Evolutionary conservation across 2,329 filamentous ascomycete species (phyloP), one percentile per base, ranked within the genome.

Genomic region (Ophiostoma sp.): DNA sequence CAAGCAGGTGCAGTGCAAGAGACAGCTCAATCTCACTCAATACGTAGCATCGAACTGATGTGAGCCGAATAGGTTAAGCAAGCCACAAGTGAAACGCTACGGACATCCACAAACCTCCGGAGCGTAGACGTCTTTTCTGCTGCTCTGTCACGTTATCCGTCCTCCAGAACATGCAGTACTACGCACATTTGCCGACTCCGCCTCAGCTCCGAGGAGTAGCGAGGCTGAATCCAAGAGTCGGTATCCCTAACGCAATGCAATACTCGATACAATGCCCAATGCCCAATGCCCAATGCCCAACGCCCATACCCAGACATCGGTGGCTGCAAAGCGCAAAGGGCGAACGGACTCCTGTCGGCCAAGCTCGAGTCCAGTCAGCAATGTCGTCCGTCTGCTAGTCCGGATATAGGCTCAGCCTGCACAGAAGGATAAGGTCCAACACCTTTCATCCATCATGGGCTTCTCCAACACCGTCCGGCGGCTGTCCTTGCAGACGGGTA

Each of bases 381-480:
- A 18, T 2, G 27, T 60, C 55, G 27, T 60, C 27, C 55, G 55
- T 27, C 27, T 27, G 27, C 27, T 60, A 38, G 55, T 60, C 55
- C 55, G 55, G n/a, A 8, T 60, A 38, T 60, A 38, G 27, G 27
- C 55, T 18, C 42, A 18, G 16, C n/a, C 47, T 18, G 12, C 47
- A 52, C n/a, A 18, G n/a, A 5, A 16, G 47, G 49, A 55, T 18
- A 14, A 38, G 18, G 27, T 27, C 27, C 27, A 27, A 27, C 27
- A 27, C 27, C 4, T 12, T 27, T 64, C 65, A 47, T 55, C 38
- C 58, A 64, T 47, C 7, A 65, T 71, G 71, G 71, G 68, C 63
- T 72, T 72, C 71, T 72, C 71, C 71, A 72, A 72, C 67, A 66
- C 52, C 68, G 71, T 72, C 71, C 71, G 71, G 40, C 62, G 66